Evolutionary conservation across 1,284 basidiomycete species (phyloP), one percentile per base, ranked within the genome.

Genomic region (Polyporus tsugae): DNA sequence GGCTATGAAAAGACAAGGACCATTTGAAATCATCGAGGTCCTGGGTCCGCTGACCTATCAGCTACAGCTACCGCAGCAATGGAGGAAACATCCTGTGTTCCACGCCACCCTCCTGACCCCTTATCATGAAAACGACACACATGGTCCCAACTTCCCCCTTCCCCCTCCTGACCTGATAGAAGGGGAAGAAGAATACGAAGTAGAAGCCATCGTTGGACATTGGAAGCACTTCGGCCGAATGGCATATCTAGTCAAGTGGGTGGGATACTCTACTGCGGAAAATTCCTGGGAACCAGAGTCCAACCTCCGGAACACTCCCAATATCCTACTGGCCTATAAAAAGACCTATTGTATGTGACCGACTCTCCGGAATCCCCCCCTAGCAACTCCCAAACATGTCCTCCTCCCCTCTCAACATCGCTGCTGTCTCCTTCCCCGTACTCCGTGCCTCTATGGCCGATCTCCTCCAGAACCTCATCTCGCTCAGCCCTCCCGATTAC

Each of bases 181-280:
- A 46, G 69, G 69, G n/a, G 55, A 67, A 60, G 59, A 70, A 65
- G 59, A 72, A 60, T 70, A 60, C 36, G 55, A 72, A 63, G 66
- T 72, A 0, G 67, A 72, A 25, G 35, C 63, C 65, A 73, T 75
- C 11, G 29, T 73, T 0, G 66, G 72, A 39, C 46, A 66, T 4
- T 22, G 58, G 19, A 42, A 42, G 10, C 38, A 52, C 9, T 49
- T 57, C 2, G 33, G 66, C 1, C 57, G 55, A 1, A 55, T 36
- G 38, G 63, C 62, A 46, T 70, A 72, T 38, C 62, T 70, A 3
- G 69, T 72, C 3, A 60, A 66, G 10, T 72, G 69, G 69, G 55
- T 29, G 15, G 71, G 66, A 5, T 72, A 65, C 33, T 25, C 29
- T 6, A 19, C 25, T 10, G 13, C 60, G 1, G 44, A 62, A 49